Conservation (phyloP, 192 early-diverging fungal genomes). For the Dimargaris verticillata region DNA sequence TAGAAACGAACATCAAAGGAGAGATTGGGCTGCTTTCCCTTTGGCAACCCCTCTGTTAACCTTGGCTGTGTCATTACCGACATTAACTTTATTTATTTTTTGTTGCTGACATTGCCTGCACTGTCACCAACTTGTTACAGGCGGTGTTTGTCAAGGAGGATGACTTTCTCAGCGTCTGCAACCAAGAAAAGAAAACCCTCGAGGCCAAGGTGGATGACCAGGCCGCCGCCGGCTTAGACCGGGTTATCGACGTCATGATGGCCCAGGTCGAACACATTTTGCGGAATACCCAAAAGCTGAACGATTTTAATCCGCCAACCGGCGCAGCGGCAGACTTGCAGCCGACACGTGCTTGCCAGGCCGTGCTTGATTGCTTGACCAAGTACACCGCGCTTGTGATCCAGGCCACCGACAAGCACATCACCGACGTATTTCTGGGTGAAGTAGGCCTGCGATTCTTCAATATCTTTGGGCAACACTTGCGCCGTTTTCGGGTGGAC, state of each 20-base stretch:
- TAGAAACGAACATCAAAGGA: background rate
- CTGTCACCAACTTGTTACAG: no score
- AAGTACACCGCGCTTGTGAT: slow-evolving; percentile 54
- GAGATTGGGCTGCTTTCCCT: no score
- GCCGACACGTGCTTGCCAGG: slow-evolving; percentile 69
- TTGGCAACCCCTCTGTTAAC: no score
- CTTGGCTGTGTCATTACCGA: no score
- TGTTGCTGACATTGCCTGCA: no score
- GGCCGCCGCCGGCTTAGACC: slow-evolving; percentile 85
- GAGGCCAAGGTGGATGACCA: slow-evolving; percentile 76
- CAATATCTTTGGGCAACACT: slow-evolving; percentile 66
- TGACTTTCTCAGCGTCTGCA: slow-evolving; percentile 81
- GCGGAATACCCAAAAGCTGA: slow-evolving; percentile 40
- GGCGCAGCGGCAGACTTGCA: slow-evolving; percentile 39
- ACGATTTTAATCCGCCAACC: slow-evolving; percentile 59
- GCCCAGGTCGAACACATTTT: slow-evolving; percentile 74
- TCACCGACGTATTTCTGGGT: slow-evolving; percentile 77
- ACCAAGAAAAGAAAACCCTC: slow-evolving; percentile 82
- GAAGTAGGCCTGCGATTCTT: slow-evolving; percentile 81
- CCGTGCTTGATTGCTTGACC: slow-evolving; percentile 60
- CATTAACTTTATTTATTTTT: no score
- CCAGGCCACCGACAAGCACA: slow-evolving; percentile 66
- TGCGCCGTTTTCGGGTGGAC: slow-evolving; percentile 56
- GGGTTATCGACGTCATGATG: slow-evolving; percentile 72
- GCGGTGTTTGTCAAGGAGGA: slow-evolving; percentile 65